These are phyloP conservation scores for Trichoderma asperelloides DNA, from an alignment of 495 filamentous ascomycete species.

Conservation along the genomic window DNA sequence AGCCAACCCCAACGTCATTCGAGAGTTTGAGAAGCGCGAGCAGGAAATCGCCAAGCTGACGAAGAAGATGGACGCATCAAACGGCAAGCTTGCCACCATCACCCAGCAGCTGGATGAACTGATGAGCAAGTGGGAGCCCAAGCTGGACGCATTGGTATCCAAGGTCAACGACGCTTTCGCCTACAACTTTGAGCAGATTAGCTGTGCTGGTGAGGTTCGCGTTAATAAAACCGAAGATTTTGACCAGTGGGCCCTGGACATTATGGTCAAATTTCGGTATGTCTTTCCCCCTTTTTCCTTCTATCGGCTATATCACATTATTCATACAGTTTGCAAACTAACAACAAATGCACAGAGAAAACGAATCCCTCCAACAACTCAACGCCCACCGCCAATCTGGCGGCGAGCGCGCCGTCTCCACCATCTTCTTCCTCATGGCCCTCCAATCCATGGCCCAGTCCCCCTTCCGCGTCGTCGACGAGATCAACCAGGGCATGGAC, in stretches of 20 bases:
- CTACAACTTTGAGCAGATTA: slow-evolving; percentile 85
- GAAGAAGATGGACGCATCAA: slow-evolving; percentile 45
- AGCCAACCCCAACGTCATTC: slow-evolving; percentile 65
- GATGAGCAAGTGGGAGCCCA: slow-evolving; percentile 69
- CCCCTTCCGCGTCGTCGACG: slow-evolving; percentile 98
- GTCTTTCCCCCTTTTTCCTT: slow-evolving; percentile 16
- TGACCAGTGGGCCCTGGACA: slow-evolving; percentile 87
- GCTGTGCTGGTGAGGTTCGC: slow-evolving; percentile 85
- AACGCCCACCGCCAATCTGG: slow-evolving; percentile 91
- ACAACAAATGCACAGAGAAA: slow-evolving; percentile 44
- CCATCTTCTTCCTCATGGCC: slow-evolving; percentile 99
- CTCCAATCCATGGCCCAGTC: slow-evolving; percentile 87
- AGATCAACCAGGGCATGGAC: slow-evolving; percentile 99
- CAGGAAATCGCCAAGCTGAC: slow-evolving; percentile 36
- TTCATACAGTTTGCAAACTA: not conserved
- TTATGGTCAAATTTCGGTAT: slow-evolving; percentile 87
- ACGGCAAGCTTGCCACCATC: slow-evolving; percentile 37
- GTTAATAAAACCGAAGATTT: slow-evolving; percentile 81
- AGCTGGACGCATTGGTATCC: slow-evolving; percentile 64
- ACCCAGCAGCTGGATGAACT: slow-evolving; percentile 44
- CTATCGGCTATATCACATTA: not conserved
- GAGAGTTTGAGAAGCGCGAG: slow-evolving; percentile 67
- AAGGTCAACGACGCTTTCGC: slow-evolving; percentile 85
- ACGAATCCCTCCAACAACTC: slow-evolving; percentile 73
- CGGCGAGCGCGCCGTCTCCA: slow-evolving; percentile 91